These are phyloP conservation scores for Tulasnella sp. DNA, from an alignment of 768 basidiomycete species.

Conservation along the genomic window DNA sequence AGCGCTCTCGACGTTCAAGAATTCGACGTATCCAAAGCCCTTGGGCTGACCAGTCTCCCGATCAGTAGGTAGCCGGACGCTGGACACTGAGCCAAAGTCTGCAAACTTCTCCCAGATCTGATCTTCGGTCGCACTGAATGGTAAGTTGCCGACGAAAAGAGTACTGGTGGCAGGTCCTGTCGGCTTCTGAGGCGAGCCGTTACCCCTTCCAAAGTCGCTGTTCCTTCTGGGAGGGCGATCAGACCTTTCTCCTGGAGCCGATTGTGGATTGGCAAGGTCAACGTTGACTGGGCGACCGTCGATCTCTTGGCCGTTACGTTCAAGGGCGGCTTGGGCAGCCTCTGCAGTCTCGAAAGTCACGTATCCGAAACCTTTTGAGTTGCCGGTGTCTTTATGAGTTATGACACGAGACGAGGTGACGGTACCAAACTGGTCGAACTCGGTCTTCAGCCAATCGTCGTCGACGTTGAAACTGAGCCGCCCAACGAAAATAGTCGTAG, in stretches of 20 bases:
- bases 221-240: conserved; percentile 69
- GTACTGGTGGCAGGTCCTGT: conserved; percentile 45
- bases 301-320: conserved; percentile 79
- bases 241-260: conserved; percentile 23
- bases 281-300: conserved; percentile 87
- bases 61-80: conserved; percentile 87
- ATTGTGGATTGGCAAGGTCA: conserved; percentile 60
- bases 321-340: conserved; percentile 70
- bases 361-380: conserved; percentile 80
- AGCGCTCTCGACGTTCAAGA: conserved; percentile 72
- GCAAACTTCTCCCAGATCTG: conserved; percentile 84
- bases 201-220: conserved; percentile 53
- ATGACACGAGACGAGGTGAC: conserved; percentile 67
- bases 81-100: conserved; percentile 79
- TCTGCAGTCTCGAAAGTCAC: conserved; percentile 68
- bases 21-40: conserved; percentile 97
- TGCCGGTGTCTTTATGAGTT: conserved; percentile 74
- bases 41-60: conserved; percentile 85
- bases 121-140: conserved; percentile 77
- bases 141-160: conserved; percentile 72
- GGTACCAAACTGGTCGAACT: conserved; percentile 86
- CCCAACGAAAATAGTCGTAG: conserved; percentile 80
- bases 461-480: conserved; percentile 94
- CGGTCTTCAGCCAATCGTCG: conserved; percentile 87
- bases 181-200: conserved; percentile 50